These are phyloP conservation scores for Thraustochytrium sp. DNA, from an alignment of 352 stramenopile genomes.

Conservation along the genomic window DNA sequence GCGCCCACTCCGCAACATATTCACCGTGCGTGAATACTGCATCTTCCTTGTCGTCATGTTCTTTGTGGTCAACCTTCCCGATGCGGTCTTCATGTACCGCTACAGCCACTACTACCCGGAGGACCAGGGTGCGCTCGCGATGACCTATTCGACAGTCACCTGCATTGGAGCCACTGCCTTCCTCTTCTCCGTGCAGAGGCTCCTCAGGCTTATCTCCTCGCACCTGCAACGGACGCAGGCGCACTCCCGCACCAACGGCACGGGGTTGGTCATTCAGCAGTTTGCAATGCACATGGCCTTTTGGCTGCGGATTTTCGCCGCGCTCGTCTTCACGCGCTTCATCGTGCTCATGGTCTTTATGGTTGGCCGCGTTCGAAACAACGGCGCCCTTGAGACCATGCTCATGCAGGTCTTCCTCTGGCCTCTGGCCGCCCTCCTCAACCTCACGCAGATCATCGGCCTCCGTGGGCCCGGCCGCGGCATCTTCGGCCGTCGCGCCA, in stretches of 20 bases:
- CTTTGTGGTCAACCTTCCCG: not conserved
- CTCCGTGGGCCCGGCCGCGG: not conserved
- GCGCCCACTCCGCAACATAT: not conserved
- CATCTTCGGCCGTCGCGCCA: too few relatives aligned
- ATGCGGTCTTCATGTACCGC: not conserved
- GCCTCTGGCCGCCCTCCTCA: not conserved
- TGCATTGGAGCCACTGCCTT: not conserved
- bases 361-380: not conserved
- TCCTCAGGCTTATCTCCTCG: not conserved
- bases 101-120: not conserved
- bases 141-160: not conserved
- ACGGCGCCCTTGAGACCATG: not conserved
- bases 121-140: not conserved
- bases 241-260: not conserved
- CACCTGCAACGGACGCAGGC: not conserved
- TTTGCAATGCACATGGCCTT: not conserved
- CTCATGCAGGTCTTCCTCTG: not conserved
- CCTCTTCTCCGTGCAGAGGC: not conserved
- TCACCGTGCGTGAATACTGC: not conserved
- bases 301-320: not conserved
- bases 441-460: not conserved
- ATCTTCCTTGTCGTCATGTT: not conserved
- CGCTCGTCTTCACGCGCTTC: not conserved
- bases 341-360: not conserved
- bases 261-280: not conserved